Evolutionary conservation across 106 monocot species (phyloP), one percentile per base, ranked within the genome.

Genomic region (Phalaenopsis equestris): DNA sequence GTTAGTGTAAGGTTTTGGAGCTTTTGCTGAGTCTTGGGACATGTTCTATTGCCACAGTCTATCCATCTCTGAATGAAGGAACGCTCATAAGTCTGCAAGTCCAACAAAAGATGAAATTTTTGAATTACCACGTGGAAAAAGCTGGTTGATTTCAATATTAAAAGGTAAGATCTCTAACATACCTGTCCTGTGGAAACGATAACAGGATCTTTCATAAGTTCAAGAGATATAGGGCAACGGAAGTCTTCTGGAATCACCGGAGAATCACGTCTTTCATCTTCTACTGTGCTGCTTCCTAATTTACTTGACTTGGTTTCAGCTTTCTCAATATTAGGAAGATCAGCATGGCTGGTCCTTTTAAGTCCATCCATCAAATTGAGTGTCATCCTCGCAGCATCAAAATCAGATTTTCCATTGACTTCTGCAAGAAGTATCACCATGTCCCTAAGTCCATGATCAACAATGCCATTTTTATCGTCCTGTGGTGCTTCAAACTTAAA

Each of bases 111-210:
- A 52, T 4, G 6, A 55, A 38, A 41, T 6, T 65, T 37, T 47
- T 5, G 19, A 18, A 6, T 36, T 68, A 1, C n/a, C 18, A 75
- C 7, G 15, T 56, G 30, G 58, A 55, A 16, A 2, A 17, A 17
- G 9, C 19, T 8, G 5, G 16, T 1, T 7, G 3, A 58, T 18
- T 24, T 24, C 21, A 55, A 72, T 19, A 37, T 5, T 23, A 21
- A 38, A 38, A 3, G 0, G 41, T 10, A 30, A 37, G 49, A 14
- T 78, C 38, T 79, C 57, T 36, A 38, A 23, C 42, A 48, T 77
- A 93, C 93, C 90, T 93, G 93, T 39, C 93, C 90, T 3, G 90
- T 93, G n/a, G 93, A 86, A 36, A 93, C 93, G 78, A 90, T 93
- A 72, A 88, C 90, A 72, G 93, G 93, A 85, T 93, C 93, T 65